Percentiles rank a stretch among this genome's conserved stretches.
Conservation (phyloP, 495 filamentous ascomycete species). For the Bryoglossum gracile region DNA sequence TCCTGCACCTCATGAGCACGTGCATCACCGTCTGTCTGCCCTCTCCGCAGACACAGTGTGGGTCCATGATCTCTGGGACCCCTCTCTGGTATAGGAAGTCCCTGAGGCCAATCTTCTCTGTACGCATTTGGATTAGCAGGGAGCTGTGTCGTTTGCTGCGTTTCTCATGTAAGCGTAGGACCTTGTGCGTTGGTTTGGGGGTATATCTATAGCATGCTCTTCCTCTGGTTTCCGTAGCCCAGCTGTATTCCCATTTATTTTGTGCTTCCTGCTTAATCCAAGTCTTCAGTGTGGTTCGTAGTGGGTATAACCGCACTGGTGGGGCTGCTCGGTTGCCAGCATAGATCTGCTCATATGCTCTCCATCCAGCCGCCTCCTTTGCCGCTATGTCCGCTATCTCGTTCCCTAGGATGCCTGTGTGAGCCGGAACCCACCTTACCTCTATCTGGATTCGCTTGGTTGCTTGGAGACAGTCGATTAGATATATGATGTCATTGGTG, state of each 20-base stretch:
- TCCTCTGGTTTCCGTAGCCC: background rate
- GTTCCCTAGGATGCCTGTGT: constrained; percentile 7
- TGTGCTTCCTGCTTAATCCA: background rate
- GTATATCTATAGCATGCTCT: background rate
- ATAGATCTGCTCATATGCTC: too few relatives aligned
- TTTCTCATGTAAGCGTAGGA: background rate
- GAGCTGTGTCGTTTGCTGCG: constrained; percentile 16
- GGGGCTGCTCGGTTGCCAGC: background rate
- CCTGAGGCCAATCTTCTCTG: constrained; percentile 22
- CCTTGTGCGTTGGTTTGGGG: constrained; percentile 1
- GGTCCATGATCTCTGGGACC: constrained; percentile 14
- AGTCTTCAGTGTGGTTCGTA: background rate
- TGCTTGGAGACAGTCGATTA: constrained; percentile 12
- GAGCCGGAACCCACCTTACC: constrained; percentile 9
- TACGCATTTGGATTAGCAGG: constrained; percentile 19
- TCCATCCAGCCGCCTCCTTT: background rate
- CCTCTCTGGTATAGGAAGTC: constrained; percentile 18
- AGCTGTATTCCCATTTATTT: background rate
- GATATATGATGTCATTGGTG: background rate
- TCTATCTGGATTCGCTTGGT: constrained; percentile 6
- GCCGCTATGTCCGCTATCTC: constrained; percentile 7
- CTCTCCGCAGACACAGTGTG: constrained; percentile 14
- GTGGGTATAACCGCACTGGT: background rate
- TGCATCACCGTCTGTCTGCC: constrained; percentile 14
- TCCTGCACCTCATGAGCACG: constrained; percentile 13